Conservation (phyloP, 1,139 yeast species). For the Diutina siamensis region DNA sequence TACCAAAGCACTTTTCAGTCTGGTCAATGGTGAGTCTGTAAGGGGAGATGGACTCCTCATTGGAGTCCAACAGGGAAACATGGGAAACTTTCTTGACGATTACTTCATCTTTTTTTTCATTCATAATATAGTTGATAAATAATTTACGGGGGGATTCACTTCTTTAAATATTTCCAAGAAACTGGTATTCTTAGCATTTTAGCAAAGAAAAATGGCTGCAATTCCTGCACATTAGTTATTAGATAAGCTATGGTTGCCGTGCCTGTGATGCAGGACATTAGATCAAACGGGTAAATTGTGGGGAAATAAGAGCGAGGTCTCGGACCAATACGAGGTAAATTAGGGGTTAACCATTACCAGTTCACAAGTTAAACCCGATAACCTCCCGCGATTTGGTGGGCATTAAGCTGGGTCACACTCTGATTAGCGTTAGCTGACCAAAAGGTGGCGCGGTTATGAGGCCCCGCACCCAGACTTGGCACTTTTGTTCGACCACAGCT, state of each 20-base stretch:
- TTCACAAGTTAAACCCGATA: too few species aligned
- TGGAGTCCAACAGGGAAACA: not conserved
- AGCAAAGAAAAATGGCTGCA: constrained; percentile 4
- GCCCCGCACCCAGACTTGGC: not conserved
- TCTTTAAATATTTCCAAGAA: too few species aligned
- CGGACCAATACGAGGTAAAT: too few species aligned
- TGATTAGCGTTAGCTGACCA: too few species aligned
- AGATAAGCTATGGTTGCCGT: not conserved
- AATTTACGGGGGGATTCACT: not conserved
- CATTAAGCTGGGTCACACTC: too few species aligned
- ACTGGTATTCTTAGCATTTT: not conserved
- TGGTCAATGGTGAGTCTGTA: constrained; percentile 11
- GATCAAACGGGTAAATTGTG: too few species aligned
- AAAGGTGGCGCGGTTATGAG: not conserved
- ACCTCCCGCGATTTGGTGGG: too few species aligned
- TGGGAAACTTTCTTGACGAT: not conserved
- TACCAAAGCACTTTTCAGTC: constrained; percentile 17
- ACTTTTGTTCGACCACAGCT: too few species aligned
- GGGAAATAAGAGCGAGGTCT: too few species aligned
- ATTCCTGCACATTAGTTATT: not conserved
- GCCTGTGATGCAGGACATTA: too few species aligned
- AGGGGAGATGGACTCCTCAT: constrained; percentile 6
- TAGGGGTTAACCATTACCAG: too few species aligned
- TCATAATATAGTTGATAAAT: not conserved
- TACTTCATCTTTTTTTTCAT: constrained; percentile 2